Base-by-base conservation (phyloP, 83 land plant species). In the Isoetes engelmannii region DNA sequence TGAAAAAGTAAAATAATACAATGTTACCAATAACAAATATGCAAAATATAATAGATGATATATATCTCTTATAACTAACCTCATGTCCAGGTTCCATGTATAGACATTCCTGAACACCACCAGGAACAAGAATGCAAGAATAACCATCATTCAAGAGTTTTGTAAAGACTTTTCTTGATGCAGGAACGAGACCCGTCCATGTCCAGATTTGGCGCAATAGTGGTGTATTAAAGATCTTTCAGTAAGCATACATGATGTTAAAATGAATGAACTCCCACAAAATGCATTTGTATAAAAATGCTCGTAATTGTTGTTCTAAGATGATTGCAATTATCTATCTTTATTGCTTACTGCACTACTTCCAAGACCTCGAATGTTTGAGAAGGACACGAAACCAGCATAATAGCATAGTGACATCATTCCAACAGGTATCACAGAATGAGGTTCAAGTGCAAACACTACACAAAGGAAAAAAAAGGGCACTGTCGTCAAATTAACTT, bases 171-270 rank as follows among this genome's bases (percentile, higher is more conserved):
- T 51, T 3, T n/a, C 54, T 0, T 51, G 54, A 51, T 1, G 54
- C 54, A 51, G 54, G 54, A 10, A 51, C 15, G 3, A 15, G n/a
- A 12, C 54, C 54, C 54, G 15, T 51, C 54, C 54, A 51, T 12
- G 54, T 51, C 54, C 54, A 51, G 15, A 51, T 51, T 10, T 51
- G 54, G 15, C 54, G 54, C 54, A 51, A 51, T 10, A 51, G n/a
- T 3, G 54, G 54, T 12, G 54, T 51, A 12, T n/a, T n/a, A 51
- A 51, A 15, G 37, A 28, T 28, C 37, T 28, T 28, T 28, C 37
- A 28, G 37, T 28, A 28, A 28, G 2, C 37, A 28, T 28, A 28
- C 37, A 28, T 28, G 37, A 28, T 28, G 37, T 28, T 28, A 28
- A 28, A 28, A 28, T 28, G 37, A 28, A 28, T 2, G 0, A 28